A percentile compares a stretch with the other conserved stretches of the same genome.
Evolutionary conservation across 2,329 filamentous ascomycete species (phyloP).

Genomic region (Colletotrichum echinochloae): DNA sequence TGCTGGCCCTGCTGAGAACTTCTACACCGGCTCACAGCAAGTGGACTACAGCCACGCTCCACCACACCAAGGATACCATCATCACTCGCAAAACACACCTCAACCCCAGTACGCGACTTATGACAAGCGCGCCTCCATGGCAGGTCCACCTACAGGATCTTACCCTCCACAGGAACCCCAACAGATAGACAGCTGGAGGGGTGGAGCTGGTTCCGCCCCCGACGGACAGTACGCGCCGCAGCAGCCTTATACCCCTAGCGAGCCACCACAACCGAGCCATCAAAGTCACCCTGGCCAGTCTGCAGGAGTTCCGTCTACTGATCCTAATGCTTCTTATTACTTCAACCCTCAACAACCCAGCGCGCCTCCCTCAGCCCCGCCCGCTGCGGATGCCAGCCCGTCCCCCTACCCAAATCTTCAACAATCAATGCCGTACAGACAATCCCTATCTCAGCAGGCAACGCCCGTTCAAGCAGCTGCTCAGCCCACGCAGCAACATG

Average conservation of each 20-base stretch:
- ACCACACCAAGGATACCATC: slow-evolving; percentile 66
- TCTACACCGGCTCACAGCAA: slow-evolving; percentile 77
- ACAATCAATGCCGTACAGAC: slow-evolving; percentile 59
- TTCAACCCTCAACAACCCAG: slow-evolving; percentile 57
- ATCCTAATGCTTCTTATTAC: slow-evolving; percentile 70
- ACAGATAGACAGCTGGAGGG: slow-evolving; percentile 65
- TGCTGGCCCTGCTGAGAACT: slow-evolving; percentile 77
- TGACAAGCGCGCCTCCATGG: slow-evolving; percentile 55
- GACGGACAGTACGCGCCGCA: slow-evolving; percentile 52
- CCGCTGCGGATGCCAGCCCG: slow-evolving; percentile 56
- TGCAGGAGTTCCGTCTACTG: slow-evolving; percentile 50
- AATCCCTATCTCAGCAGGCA: slow-evolving; percentile 53
- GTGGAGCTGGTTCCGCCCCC: slow-evolving; percentile 39
- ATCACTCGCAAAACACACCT: slow-evolving; percentile 51
- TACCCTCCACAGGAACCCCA: slow-evolving; percentile 61
- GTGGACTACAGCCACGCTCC: slow-evolving; percentile 60
- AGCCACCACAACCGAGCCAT: slow-evolving; percentile 48
- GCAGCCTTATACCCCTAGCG: slow-evolving; percentile 48
- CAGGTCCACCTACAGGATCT: slow-evolving; percentile 55
- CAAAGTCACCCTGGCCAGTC: slow-evolving; percentile 45
- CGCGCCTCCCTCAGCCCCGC: slow-evolving; percentile 47
- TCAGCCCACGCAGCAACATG: slow-evolving; percentile 49
- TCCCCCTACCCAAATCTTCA: slow-evolving; percentile 67
- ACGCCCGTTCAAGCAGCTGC: slow-evolving; percentile 47
- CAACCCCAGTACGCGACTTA: slow-evolving; percentile 60